phyloP scores from a whole-genome alignment of 2,329 filamentous ascomycete species.

The Exophiala aquamarina region DNA sequence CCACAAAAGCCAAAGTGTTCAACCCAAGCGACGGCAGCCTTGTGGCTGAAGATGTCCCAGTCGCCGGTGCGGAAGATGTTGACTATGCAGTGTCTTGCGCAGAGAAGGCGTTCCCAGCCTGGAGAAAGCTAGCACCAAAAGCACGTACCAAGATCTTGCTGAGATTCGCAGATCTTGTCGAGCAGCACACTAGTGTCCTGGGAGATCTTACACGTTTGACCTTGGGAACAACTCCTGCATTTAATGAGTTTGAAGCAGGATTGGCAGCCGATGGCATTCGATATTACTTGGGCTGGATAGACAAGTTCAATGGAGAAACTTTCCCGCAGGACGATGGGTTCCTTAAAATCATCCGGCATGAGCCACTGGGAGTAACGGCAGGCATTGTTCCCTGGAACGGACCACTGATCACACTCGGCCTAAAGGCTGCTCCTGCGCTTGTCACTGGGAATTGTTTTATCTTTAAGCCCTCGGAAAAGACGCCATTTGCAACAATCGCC shows the following conservation, averaged over 20 bases:
- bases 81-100: constrained; percentile 51
- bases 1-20: constrained; percentile 35
- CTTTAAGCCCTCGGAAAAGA: constrained; percentile 59
- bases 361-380: constrained; percentile 75
- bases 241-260: constrained; percentile 46
- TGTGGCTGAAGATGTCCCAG: constrained; percentile 49
- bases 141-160: constrained; percentile 43
- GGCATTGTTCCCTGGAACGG: constrained; percentile 81
- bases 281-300: constrained; percentile 87
- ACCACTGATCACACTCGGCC: constrained; percentile 69
- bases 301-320: constrained; percentile 87
- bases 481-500: constrained; percentile 56
- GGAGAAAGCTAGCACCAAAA: constrained; percentile 39
- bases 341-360: constrained; percentile 75
- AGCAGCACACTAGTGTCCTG: constrained; percentile 36
- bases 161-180: constrained; percentile 47
- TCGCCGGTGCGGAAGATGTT: constrained; percentile 49
- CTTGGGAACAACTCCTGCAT: constrained; percentile 46
- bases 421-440: constrained; percentile 62
- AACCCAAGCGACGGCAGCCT: constrained; percentile 50
- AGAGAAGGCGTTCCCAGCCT: constrained; percentile 47
- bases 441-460: constrained; percentile 59
- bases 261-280: constrained; percentile 20
- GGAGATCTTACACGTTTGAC: constrained; percentile 46
- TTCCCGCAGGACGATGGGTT: constrained; percentile 73